These are phyloP conservation scores for Cucurbita pepo DNA, from an alignment of 306 rosid species.

Conservation along the genomic window DNA sequence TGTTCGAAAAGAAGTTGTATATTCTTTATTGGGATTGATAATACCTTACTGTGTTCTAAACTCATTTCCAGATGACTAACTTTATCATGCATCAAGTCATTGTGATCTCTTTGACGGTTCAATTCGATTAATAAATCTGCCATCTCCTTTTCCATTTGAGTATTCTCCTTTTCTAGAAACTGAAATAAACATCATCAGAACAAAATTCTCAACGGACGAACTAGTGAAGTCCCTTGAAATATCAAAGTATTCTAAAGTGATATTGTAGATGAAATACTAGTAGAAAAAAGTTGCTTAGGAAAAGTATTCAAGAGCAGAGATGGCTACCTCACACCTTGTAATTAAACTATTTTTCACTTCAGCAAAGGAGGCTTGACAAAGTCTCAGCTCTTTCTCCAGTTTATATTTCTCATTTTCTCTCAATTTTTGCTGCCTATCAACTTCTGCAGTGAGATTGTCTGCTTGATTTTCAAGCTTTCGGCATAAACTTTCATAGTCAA, in stretches of 20 bases:
- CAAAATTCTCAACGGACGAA: not conserved
- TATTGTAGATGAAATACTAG: not conserved
- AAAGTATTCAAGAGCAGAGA: not conserved
- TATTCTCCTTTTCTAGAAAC: slow-evolving; percentile 37
- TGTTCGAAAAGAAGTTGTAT: not conserved
- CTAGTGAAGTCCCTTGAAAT: not conserved
- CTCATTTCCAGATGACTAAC: slow-evolving; percentile 28
- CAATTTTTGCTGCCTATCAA: slow-evolving; percentile 45
- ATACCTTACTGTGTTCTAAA: slow-evolving; percentile 35
- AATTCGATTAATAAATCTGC: slow-evolving; percentile 19
- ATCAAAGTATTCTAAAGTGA: not conserved
- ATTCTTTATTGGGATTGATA: not conserved
- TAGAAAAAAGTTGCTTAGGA: not conserved
- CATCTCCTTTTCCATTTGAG: slow-evolving; percentile 28
- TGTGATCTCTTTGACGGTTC: slow-evolving; percentile 31
- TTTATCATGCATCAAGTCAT: slow-evolving; percentile 26
- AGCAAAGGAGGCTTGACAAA: slow-evolving; percentile 21
- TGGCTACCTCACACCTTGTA: slow-evolving; percentile 48
- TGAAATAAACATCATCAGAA: slow-evolving; percentile 14
- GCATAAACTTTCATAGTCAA: slow-evolving; percentile 53
- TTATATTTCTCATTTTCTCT: slow-evolving; percentile 23
- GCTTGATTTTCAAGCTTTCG: slow-evolving; percentile 54
- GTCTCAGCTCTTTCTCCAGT: slow-evolving; percentile 34
- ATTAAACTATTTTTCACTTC: slow-evolving; percentile 25
- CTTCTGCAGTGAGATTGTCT: slow-evolving; percentile 45